phyloP scores from a whole-genome alignment of 768 basidiomycete species.

The Mycena galericulata region DNA sequence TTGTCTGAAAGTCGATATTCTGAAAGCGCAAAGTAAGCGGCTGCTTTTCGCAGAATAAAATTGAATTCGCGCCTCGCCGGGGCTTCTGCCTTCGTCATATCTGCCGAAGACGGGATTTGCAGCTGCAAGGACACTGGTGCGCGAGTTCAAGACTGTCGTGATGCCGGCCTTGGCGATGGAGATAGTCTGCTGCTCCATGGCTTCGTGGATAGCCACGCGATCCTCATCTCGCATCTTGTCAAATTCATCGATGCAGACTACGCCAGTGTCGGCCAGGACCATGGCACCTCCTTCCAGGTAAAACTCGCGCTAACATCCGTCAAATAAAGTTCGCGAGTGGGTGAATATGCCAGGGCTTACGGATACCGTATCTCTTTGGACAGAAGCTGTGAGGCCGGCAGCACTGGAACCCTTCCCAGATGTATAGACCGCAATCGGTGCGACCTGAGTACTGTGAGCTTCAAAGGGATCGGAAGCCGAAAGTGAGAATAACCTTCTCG shows the following conservation, averaged over 20 bases:
- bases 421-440: slow-evolving; percentile 98
- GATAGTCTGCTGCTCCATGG: slow-evolving; percentile 99
- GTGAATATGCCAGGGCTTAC: slow-evolving; percentile 61
- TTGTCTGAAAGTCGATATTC: slow-evolving; percentile 99
- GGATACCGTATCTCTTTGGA: slow-evolving; percentile 92
- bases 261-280: slow-evolving; percentile 98
- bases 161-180: slow-evolving; percentile 99
- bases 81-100: slow-evolving; percentile 96
- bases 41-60: background rate
- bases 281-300: slow-evolving; percentile 99
- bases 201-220: slow-evolving; percentile 98
- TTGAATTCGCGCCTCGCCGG: slow-evolving; percentile 83
- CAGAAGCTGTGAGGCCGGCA: slow-evolving; percentile 97
- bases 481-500: slow-evolving; percentile 78
- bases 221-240: slow-evolving; percentile 99
- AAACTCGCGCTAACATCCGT: slow-evolving; percentile 83
- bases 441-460: slow-evolving; percentile 66
- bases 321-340: slow-evolving; percentile 9
- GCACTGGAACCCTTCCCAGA: slow-evolving; percentile 99
- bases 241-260: slow-evolving; percentile 99
- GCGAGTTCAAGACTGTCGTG: slow-evolving; percentile 95
- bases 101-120: slow-evolving; percentile 98
- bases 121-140: slow-evolving; percentile 95
- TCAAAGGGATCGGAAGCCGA: background rate
- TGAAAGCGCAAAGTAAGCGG: slow-evolving; percentile 33